A percentile compares a stretch with the other conserved stretches of the same genome.
Evolutionary conservation across 129 eudicot genomes (phyloP).

Genomic region (carrot (Daucus carota)): DH1_v3.0 NC_030382.2:38537001-38537500

Average conservation of each 20-base stretch:
- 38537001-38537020: too few relatives aligned
- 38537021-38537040: too few relatives aligned
- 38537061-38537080: too few relatives aligned
- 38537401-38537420: background rate
- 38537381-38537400: constrained; percentile 2
- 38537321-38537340: background rate
- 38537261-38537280: constrained; percentile 7
- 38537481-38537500: constrained; percentile 28
- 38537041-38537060: too few relatives aligned
- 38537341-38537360: background rate
- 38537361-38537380: constrained; percentile 3
- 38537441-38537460: constrained; percentile 1
- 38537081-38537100: too few relatives aligned
- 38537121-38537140: too few relatives aligned
- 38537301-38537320: background rate
- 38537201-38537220: too few relatives aligned
- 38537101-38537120: too few relatives aligned
- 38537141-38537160: too few relatives aligned
- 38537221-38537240: background rate
- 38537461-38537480: constrained; percentile 2
- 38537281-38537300: background rate
- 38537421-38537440: constrained; percentile 2
- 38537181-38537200: too few relatives aligned
- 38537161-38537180: too few relatives aligned
- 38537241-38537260: background rate